A percentile compares a stretch with the other conserved stretches of the same genome.
Conservation (phyloP, 495 filamentous ascomycete genomes). For the Astrothelium subdiscretum region DNA sequence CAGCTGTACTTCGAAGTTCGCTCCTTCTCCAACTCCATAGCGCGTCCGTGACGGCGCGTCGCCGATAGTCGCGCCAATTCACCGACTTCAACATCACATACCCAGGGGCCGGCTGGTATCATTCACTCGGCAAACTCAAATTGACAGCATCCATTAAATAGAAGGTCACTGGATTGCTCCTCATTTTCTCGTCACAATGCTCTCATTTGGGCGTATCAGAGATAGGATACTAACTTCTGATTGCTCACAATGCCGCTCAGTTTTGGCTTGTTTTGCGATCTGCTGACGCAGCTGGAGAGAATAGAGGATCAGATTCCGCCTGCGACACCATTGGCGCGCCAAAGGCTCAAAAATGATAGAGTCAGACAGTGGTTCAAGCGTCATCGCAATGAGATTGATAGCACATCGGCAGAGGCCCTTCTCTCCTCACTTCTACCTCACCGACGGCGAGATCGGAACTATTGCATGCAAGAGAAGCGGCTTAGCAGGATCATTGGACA, state of each 20-base stretch:
- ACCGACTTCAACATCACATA: not conserved
- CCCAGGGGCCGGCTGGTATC: not conserved
- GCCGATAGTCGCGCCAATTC: not conserved
- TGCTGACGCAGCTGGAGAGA: not conserved
- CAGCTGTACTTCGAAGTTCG: no score
- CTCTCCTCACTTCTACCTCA: slow-evolving; percentile 66
- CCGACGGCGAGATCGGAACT: slow-evolving; percentile 63
- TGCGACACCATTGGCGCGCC: not conserved
- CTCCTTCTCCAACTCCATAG: no score
- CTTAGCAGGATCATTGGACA: slow-evolving; percentile 54
- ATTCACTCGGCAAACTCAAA: not conserved
- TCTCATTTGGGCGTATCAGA: not conserved
- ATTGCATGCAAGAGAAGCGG: slow-evolving; percentile 46
- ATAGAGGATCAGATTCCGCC: not conserved
- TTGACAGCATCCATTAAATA: not conserved
- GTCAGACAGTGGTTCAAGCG: slow-evolving; percentile 44
- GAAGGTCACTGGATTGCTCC: not conserved
- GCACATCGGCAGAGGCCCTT: slow-evolving; percentile 42
- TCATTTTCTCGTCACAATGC: not conserved
- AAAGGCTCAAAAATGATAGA: not conserved
- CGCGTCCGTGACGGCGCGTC: not conserved
- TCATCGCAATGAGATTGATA: slow-evolving; percentile 40
- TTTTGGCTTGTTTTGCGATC: not conserved
- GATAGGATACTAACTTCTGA: not conserved
- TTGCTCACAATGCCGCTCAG: not conserved